Conservation (phyloP, 768 basidiomycete genomes). For the Leccinum rimulosum region DNA sequence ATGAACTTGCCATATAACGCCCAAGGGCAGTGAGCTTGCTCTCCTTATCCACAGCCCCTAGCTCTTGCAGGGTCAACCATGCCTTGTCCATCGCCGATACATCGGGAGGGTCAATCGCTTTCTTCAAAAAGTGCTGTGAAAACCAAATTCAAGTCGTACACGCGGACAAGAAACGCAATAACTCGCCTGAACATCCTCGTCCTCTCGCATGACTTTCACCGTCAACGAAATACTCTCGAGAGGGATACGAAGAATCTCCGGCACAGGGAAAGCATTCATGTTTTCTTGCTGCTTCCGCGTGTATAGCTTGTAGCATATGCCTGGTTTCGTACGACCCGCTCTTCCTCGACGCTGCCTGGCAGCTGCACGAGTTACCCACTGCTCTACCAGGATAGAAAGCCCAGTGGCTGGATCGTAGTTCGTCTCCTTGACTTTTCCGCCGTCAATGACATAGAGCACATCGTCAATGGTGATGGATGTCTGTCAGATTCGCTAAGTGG, state of each 20-base stretch:
- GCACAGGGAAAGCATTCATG: slow-evolving; percentile 72
- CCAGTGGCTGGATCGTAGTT: slow-evolving; percentile 67
- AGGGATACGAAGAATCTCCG: slow-evolving; percentile 87
- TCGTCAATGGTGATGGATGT: slow-evolving; percentile 93
- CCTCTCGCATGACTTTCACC: slow-evolving; percentile 75
- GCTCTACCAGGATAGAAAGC: slow-evolving; percentile 74
- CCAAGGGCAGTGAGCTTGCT: slow-evolving; percentile 79
- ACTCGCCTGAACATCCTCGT: slow-evolving; percentile 72
- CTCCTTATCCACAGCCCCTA: slow-evolving; percentile 70
- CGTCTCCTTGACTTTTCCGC: slow-evolving; percentile 84
- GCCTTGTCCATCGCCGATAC: slow-evolving; percentile 74
- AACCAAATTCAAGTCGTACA: not conserved
- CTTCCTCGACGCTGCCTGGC: slow-evolving; percentile 84
- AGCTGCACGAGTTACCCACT: slow-evolving; percentile 75
- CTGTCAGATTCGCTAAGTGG: slow-evolving; percentile 33
- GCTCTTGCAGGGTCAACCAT: slow-evolving; percentile 65
- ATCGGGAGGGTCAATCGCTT: slow-evolving; percentile 84
- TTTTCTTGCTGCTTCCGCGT: slow-evolving; percentile 67
- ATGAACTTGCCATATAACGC: slow-evolving; percentile 59
- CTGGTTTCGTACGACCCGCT: slow-evolving; percentile 83
- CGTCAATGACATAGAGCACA: slow-evolving; percentile 80
- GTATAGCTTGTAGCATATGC: slow-evolving; percentile 86
- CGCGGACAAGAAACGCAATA: slow-evolving; percentile 11
- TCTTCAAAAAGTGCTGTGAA: slow-evolving; percentile 56
- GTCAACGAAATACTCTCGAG: slow-evolving; percentile 79